phyloP scores from a whole-genome alignment of 306 rosid species.

The Trichosanthes cucumerina region DNA sequence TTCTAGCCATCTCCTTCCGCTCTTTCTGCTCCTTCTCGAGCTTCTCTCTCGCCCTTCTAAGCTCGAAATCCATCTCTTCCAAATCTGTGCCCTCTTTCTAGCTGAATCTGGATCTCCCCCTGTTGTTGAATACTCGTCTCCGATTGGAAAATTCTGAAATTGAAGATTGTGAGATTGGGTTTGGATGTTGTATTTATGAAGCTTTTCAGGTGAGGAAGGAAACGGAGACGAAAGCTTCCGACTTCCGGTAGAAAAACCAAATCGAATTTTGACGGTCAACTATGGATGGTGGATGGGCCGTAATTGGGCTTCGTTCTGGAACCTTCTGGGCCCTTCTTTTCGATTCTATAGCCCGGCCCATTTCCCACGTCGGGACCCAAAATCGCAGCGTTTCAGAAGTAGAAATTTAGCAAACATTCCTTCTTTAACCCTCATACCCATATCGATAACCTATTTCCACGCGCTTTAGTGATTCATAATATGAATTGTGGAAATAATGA shows the following conservation, averaged over 20 bases:
- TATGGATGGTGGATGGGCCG: background rate
- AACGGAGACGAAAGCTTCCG: background rate
- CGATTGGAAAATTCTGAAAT: background rate
- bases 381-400: too few species aligned
- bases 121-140: background rate
- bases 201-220: background rate
- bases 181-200: background rate
- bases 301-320: background rate
- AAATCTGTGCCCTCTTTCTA: background rate
- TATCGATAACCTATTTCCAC: too few species aligned
- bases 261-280: background rate
- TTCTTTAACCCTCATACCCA: too few species aligned
- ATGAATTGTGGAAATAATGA: too few species aligned
- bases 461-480: too few species aligned
- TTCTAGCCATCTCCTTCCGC: conserved; percentile 41
- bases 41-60: conserved; percentile 86
- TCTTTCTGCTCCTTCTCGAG: conserved; percentile 80
- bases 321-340: background rate
- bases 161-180: background rate
- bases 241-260: background rate
- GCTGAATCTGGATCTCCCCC: background rate
- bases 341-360: background rate
- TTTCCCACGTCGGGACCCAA: background rate
- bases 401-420: too few species aligned
- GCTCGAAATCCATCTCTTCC: conserved; percentile 72